Base-by-base conservation (phyloP, 768 basidiomycete genomes). In the Collybiopsis luxurians region DNA sequence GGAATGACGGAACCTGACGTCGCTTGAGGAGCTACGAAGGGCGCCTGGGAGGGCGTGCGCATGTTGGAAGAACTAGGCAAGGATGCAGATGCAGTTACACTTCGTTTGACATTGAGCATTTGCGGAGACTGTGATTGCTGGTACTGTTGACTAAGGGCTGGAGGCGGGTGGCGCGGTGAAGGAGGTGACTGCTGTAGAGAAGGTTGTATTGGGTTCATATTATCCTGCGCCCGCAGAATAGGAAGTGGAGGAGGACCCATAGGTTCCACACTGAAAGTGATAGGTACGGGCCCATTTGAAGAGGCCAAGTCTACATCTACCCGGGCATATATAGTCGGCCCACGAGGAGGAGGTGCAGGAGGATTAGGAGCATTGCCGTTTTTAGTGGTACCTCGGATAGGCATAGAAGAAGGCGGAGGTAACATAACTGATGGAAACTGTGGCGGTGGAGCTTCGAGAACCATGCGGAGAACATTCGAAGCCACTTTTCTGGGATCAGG, bases 251-350 rank as follows among this genome's bases (percentile, higher is more conserved):
- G 40, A 34, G 55, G 46, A 4, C 61, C 55, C 10, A 73, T 74
- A 0, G 84, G 85, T 34, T 87, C 84, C 4, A 81, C 56, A 36
- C 78, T 78, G 64, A 85, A 90, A 7, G 74, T 60, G 43, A 90
- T 83, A 0, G 81, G 83, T 0, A 90, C 83, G 1, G 89, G 87
- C 0, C 81, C 80, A 26, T 70, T 64, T 13, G 86, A 72, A 27
- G 53, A 64, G 21, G 61, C 62, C 40, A 91, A 63, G 55, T 90
- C 88, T 13, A 63, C 63, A 23, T 80, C 76, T 21, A 77, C 83
- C 19, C 77, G 69, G 0, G 79, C 89, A 58, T 87, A 89, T 5
- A 91, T 78, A 12, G 89, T 90, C 24, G 78, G 75, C 10, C 77
- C 75, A 7, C 71, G 68, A 3, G 38, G 51, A 67, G 66, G 53